These are phyloP conservation scores for Fusarium nygamai DNA, from an alignment of 2,329 filamentous ascomycete genomes.

Conservation along the genomic window DNA sequence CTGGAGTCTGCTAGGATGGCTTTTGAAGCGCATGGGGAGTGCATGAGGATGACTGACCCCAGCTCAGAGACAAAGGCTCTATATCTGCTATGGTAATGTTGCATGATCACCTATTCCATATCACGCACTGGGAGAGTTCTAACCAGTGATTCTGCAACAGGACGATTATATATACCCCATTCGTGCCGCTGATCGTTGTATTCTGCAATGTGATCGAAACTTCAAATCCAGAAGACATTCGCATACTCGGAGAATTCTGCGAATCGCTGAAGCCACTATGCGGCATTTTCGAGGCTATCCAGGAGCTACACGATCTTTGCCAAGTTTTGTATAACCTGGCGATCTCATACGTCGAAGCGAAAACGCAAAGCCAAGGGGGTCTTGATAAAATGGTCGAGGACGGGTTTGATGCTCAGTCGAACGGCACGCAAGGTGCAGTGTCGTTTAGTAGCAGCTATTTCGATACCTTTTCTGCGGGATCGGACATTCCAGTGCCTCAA, in stretches of 20 bases:
- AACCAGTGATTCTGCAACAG: not conserved
- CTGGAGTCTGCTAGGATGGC: not conserved
- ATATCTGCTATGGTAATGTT: not conserved
- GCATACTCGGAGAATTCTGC: not conserved
- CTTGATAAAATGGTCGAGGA: not conserved
- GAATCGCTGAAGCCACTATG: not conserved
- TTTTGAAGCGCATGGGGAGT: not conserved
- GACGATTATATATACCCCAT: not conserved
- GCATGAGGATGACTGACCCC: not conserved
- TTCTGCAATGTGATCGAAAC: not conserved
- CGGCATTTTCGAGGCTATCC: not conserved
- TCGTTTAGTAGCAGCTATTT: not conserved
- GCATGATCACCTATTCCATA: accelerated
- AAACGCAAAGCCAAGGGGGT: not conserved
- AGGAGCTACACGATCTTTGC: not conserved
- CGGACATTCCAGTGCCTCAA: not conserved
- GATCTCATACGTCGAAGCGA: not conserved
- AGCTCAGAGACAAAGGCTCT: not conserved
- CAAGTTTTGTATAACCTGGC: not conserved
- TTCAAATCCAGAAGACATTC: not conserved
- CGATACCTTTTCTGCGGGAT: not conserved
- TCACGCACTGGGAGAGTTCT: not conserved
- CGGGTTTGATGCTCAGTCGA: not conserved
- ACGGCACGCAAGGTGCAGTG: accelerated
- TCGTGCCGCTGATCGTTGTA: not conserved